Percentiles rank a stretch among this genome's conserved stretches.
These are phyloP conservation scores for Quercus glauca DNA, from an alignment of 306 rosid species.

Conservation along the genomic window DNA sequence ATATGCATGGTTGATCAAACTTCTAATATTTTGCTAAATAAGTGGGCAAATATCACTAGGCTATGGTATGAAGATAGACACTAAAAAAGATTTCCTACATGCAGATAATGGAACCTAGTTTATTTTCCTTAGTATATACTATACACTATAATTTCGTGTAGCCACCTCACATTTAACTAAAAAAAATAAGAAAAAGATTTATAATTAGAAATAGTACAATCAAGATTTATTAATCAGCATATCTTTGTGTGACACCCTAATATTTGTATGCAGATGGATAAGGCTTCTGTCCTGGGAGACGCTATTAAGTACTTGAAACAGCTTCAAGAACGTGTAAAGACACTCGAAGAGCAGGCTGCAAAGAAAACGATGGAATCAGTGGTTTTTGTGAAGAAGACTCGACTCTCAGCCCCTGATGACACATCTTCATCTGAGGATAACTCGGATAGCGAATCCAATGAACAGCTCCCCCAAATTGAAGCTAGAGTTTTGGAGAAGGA, in stretches of 20 bases:
- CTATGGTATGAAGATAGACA: not conserved
- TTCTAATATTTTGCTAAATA: no score
- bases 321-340: slow-evolving; percentile 51
- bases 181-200: not conserved
- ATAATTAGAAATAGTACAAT: not conserved
- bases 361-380: slow-evolving; percentile 45
- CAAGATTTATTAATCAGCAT: no score
- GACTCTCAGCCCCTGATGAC: slow-evolving; percentile 31
- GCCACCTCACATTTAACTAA: not conserved
- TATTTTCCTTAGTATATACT: not conserved
- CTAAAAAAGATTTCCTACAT: not conserved
- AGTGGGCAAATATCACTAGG: no score
- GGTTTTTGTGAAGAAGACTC: slow-evolving; percentile 44
- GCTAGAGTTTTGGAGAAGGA: slow-evolving; percentile 62
- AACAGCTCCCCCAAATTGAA: slow-evolving; percentile 61
- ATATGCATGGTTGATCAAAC: no score
- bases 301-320: slow-evolving; percentile 62
- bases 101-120: not conserved
- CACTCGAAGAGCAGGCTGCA: slow-evolving; percentile 50
- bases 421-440: slow-evolving; percentile 35
- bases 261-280: slow-evolving; percentile 59
- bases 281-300: slow-evolving; percentile 84
- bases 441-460: slow-evolving; percentile 19
- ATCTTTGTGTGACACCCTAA: not conserved
- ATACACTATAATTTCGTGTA: not conserved